Evolutionary conservation across 1,284 basidiomycete genomes (phyloP).

Genomic region (Volvariella surrecta): DNA sequence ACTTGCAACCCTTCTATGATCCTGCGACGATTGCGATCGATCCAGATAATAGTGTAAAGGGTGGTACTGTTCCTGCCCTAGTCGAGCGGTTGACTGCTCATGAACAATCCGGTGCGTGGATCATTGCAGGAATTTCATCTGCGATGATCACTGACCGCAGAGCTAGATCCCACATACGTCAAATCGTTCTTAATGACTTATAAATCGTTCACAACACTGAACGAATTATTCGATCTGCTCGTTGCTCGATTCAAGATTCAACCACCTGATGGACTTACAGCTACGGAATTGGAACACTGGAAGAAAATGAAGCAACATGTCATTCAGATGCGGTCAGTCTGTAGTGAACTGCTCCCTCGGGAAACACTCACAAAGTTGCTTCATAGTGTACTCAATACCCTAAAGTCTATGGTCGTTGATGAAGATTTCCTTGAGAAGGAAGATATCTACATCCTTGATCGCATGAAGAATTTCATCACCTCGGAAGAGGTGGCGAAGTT

Average conservation of each 20-base stretch:
- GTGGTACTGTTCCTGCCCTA: constrained; percentile 80
- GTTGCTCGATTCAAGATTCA: constrained; percentile 78
- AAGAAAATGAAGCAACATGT: constrained; percentile 82
- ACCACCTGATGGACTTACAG: constrained; percentile 62
- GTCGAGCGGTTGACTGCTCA: constrained; percentile 90
- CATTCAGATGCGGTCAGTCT: constrained; percentile 74
- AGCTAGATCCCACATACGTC: constrained; percentile 72
- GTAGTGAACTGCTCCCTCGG: neutral
- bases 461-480: constrained; percentile 71
- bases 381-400: constrained; percentile 71
- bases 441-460: constrained; percentile 68
- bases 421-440: constrained; percentile 78
- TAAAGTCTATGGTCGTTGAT: constrained; percentile 76
- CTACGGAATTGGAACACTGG: constrained; percentile 76
- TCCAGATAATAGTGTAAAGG: constrained; percentile 76
- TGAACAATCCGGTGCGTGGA: constrained; percentile 63
- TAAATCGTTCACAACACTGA: constrained; percentile 87
- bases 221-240: constrained; percentile 83
- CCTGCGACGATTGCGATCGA: constrained; percentile 81
- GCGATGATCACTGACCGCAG: neutral
- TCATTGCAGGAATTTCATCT: neutral
- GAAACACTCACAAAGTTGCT: constrained; percentile 5
- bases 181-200: constrained; percentile 96
- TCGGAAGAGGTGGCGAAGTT: constrained; percentile 56
- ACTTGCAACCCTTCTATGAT: constrained; percentile 74